Percentiles rank a stretch among this genome's conserved stretches.
Conservation (phyloP, 164 flowering plant genomes). For the Annona cherimola region DNA sequence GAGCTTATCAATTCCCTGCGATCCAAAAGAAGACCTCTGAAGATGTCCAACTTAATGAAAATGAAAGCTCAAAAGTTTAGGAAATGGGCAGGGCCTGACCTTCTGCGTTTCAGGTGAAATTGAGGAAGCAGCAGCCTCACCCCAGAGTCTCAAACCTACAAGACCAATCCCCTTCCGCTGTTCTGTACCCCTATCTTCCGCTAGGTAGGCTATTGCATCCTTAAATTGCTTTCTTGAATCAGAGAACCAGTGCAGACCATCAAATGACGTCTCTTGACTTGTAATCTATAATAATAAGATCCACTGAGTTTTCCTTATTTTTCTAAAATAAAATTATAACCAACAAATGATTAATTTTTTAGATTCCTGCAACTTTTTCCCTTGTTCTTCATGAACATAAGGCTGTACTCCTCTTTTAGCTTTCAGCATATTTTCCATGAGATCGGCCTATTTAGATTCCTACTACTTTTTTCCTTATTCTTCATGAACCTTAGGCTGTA, state of each 20-base stretch:
- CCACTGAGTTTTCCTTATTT: neutral
- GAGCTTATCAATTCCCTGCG: conserved; percentile 19
- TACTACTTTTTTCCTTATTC: too few relatives aligned
- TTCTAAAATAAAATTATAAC: neutral
- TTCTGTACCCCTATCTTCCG: conserved; percentile 10
- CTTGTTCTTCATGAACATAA: neutral
- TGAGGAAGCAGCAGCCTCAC: conserved; percentile 10
- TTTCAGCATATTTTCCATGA: too few relatives aligned
- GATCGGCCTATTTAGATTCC: too few relatives aligned
- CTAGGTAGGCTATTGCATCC: conserved; percentile 14
- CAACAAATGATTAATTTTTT: too few relatives aligned
- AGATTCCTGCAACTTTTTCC: neutral
- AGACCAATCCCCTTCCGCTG: conserved; percentile 16
- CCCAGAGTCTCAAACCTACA: conserved; percentile 19
- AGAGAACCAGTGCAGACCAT: conserved; percentile 21
- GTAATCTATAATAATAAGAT: conserved; percentile 16
- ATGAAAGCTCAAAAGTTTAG: neutral
- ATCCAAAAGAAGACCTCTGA: neutral
- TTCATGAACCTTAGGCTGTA: too few relatives aligned
- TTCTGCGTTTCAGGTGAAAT: conserved; percentile 16
- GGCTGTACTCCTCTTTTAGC: neutral
- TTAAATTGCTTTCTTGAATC: conserved; percentile 11
- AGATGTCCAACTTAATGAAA: neutral
- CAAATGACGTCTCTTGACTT: conserved; percentile 19
- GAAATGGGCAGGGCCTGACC: conserved; percentile 4